Conservation (phyloP, 2,329 filamentous ascomycete species). For the Botryotinia narcissicola region DNA sequence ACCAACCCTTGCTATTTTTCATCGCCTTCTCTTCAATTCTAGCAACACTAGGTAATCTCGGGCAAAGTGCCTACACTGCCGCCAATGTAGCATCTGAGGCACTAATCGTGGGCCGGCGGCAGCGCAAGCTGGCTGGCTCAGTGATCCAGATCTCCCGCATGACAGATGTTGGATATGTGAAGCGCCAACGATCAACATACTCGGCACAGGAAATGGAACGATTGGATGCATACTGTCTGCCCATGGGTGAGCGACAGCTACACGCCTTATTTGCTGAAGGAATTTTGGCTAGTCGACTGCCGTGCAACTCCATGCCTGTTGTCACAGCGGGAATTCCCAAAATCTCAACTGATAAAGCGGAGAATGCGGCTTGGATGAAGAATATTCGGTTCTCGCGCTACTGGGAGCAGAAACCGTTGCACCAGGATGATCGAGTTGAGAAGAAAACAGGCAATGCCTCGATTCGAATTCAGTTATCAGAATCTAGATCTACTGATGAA, state of each 20-base stretch:
- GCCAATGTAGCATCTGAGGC: conserved; percentile 47
- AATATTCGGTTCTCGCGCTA: not conserved
- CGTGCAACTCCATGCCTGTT: not conserved
- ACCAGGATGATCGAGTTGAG: not conserved
- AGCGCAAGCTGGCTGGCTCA: conserved; percentile 44
- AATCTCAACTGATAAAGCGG: not conserved
- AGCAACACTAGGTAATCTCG: conserved; percentile 38
- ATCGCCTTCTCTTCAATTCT: conserved; percentile 41
- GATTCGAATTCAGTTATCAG: not conserved
- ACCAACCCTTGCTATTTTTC: conserved; percentile 43
- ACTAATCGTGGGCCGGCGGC: conserved; percentile 42
- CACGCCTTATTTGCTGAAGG: not conserved
- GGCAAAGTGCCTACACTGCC: conserved; percentile 41
- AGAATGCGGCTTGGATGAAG: not conserved
- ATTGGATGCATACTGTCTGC: conserved; percentile 42
- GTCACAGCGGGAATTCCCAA: not conserved
- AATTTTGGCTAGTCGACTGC: not conserved
- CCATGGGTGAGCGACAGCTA: not conserved
- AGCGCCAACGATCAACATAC: conserved; percentile 22
- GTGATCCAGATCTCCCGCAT: conserved; percentile 49
- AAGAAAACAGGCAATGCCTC: not conserved
- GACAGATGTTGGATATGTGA: conserved; percentile 43
- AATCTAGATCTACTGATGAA: not conserved
- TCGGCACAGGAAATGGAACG: conserved; percentile 13
- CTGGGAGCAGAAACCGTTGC: not conserved